Base-by-base conservation (phyloP, 176 grass and related monocot species). In the Ananas comosus region DNA sequence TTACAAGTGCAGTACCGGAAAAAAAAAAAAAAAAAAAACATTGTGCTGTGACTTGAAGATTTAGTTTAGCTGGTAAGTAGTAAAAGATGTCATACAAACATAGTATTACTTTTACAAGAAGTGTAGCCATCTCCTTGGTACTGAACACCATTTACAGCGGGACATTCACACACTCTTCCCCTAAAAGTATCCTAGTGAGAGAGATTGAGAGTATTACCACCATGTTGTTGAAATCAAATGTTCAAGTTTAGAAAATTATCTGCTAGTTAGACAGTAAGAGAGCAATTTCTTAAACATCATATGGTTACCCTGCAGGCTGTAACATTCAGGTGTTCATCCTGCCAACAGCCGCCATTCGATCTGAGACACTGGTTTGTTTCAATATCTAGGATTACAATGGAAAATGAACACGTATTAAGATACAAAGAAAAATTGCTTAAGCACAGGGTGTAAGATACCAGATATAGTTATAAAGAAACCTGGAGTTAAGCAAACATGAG, bases 111-210 rank as follows among this genome's bases (percentile, higher is more conserved):
- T 82, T 74, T 85, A 66, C 94, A 99, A 2, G 83, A 75, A 64
- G 73, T 87, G 66, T 93, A 99, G 19, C 94, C 94, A 63, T 99
- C 80, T 48, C 94, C 94, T 24, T 84, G 57, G 72, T 89, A 99
- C 74, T 78, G 84, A 47, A 99, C 63, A 47, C 87, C 90, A 23
- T 74, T 77, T 23, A 90, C 82, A 4, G 74, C 11, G 51, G 94
- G 94, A 68, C 94, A 99, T 48, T 88, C 50, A 76, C 94, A 91
- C 16, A 93, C 50, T 70, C 94, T 82, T 11, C 94, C 94, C 49
- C 94, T 83, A 74, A 85, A 99, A 29, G 94, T 99, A 81, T 99
- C 94, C 87, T 96, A 29, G 0, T 14, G 50, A 52, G 13, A 47
- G 64, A 42, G n/a, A 19, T 22, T 16, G 56, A 61, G 56, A 61